Evolutionary conservation across 441 rosid species (phyloP), one percentile per base, ranked within the genome.

Genomic region (Geranium incanum): DNA sequence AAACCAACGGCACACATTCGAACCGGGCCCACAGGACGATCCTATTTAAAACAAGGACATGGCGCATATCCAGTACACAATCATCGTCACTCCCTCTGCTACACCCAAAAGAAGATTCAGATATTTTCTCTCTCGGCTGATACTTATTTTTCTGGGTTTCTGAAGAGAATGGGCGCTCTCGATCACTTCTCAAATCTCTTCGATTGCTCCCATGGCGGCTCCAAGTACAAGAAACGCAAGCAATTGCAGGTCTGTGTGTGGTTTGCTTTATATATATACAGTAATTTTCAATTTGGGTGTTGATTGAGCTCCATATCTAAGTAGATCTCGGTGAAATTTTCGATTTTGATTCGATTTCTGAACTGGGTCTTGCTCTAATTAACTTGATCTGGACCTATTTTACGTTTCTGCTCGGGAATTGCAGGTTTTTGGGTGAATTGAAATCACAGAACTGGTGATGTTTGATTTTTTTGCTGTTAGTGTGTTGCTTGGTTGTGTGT

Each of bases 171-270:
- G 98, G 98, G 97, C 19, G 93, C 76, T 81, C 81, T 93, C 38
- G 98, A 93, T 87, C 95, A 91, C 78, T 77, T 93, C 57, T 84
- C 97, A 11, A 6, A 89, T 73, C 77, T 86, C 75, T 89, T 91
- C 52, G 92, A 89, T 70, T 88, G 95, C 77, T 87, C 96, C 1
- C 6, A 64, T 68, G 83, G 86, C 41, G 36, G 87, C 48, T 85
- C 90, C 74, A 81, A 71, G 74, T 71, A 3, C 82, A 91, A 76
- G 86, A 86, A 79, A 78, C 87, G 86, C 77, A 89, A 65, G 86
- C 88, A 81, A 73, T 81, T 93, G 79, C 98, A 93, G 96, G 96
- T 93, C 82, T 63, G 3, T 65, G 7, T 12, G 2, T 28, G 18
- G 1, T 12, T 16, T 13, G 63, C 62, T 16, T 55, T 57, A 4